These are phyloP conservation scores for Starmerella ratchasimensis DNA, from an alignment of 805 yeast species.

Conservation along the genomic window DNA sequence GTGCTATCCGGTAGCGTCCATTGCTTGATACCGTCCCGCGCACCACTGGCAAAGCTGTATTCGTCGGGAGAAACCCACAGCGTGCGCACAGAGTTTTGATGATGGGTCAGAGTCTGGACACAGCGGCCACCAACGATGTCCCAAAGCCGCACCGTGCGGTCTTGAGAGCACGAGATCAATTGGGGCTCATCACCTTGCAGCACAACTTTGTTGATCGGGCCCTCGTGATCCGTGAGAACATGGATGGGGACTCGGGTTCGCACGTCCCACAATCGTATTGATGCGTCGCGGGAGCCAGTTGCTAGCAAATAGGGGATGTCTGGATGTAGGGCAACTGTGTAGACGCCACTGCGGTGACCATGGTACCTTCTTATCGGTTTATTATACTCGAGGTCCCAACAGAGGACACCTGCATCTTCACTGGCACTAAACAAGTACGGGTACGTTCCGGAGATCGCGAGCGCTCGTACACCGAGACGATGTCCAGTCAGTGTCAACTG, in stretches of 20 bases:
- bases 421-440: slow-evolving; percentile 87
- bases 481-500: slow-evolving; percentile 80
- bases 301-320: slow-evolving; percentile 59
- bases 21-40: slow-evolving; percentile 66
- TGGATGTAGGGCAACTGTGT: slow-evolving; percentile 74
- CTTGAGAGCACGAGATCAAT: slow-evolving; percentile 68
- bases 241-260: slow-evolving; percentile 62
- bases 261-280: slow-evolving; percentile 87
- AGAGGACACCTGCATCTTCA: slow-evolving; percentile 81
- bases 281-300: slow-evolving; percentile 81
- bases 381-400: slow-evolving; percentile 92
- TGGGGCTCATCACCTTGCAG: slow-evolving; percentile 74
- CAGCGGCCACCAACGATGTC: slow-evolving; percentile 72
- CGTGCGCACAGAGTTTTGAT: slow-evolving; percentile 66
- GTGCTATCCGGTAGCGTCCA: slow-evolving; percentile 75
- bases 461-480: slow-evolving; percentile 70
- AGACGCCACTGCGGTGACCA: slow-evolving; percentile 87
- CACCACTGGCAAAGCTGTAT: slow-evolving; percentile 64
- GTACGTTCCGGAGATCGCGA: slow-evolving; percentile 56
- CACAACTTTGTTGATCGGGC: slow-evolving; percentile 55
- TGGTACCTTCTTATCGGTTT: slow-evolving; percentile 73
- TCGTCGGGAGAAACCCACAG: slow-evolving; percentile 56
- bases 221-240: slow-evolving; percentile 69
- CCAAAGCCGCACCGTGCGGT: slow-evolving; percentile 79
- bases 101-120: slow-evolving; percentile 64